Evolutionary conservation across 305 asterid species (phyloP).

Genomic region (Rubia peregrina): DNA sequence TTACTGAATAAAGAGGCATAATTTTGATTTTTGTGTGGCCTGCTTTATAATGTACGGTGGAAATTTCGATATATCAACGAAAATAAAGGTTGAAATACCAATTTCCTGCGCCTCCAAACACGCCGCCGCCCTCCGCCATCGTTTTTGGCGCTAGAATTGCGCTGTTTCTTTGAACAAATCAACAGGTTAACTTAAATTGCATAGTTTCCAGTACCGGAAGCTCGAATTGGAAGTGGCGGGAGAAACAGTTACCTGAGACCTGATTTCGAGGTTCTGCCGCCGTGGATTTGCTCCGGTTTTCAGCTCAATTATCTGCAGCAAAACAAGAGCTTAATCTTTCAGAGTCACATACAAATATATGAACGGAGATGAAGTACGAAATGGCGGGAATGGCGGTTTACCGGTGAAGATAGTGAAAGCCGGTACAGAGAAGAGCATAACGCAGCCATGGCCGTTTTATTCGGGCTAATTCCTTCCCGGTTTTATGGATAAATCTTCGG

Average conservation of each 20-base stretch:
- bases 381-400: constrained; percentile 6
- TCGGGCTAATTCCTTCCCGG: background rate
- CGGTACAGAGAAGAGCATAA: constrained; percentile 21
- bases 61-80: background rate
- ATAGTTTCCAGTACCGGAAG: background rate
- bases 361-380: background rate
- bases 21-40: background rate
- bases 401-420: constrained; percentile 29
- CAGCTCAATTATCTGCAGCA: constrained; percentile 45
- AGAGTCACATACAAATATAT: background rate
- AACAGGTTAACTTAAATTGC: background rate
- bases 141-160: constrained; percentile 30
- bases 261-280: constrained; percentile 28
- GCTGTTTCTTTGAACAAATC: constrained; percentile 35
- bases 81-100: constrained; percentile 36
- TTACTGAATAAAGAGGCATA: background rate
- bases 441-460: constrained; percentile 38
- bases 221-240: background rate
- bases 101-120: constrained; percentile 85
- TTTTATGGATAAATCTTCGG: background rate
- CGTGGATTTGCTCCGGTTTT: constrained; percentile 29
- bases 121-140: constrained; percentile 48
- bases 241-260: constrained; percentile 39
- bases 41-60: background rate
- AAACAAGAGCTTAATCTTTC: background rate